phyloP scores from a whole-genome alignment of 2,329 filamentous ascomycete species.

The Aspergillus fumigatus region DNA sequence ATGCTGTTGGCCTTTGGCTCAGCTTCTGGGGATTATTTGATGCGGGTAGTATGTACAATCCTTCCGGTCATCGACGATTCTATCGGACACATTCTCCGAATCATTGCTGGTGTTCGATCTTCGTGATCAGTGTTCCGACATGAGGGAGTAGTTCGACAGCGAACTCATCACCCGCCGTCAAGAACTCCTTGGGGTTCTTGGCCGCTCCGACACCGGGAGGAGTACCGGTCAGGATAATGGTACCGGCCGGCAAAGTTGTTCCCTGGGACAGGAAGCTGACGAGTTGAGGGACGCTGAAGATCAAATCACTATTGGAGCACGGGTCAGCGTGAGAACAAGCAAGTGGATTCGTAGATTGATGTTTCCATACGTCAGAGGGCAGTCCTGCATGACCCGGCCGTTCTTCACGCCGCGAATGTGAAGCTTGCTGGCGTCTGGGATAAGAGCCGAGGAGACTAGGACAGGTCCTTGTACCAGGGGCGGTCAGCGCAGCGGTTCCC shows the following conservation, averaged over 20 bases:
- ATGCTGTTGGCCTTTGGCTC: background rate
- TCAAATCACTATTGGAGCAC: slow-evolving; percentile 44
- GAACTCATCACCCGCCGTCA: slow-evolving; percentile 46
- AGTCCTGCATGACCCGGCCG: slow-evolving; percentile 49
- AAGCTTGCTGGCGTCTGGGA: slow-evolving; percentile 31
- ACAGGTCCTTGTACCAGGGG: slow-evolving; percentile 38
- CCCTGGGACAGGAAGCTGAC: slow-evolving; percentile 39
- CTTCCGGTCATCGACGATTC: background rate
- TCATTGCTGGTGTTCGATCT: slow-evolving; percentile 32
- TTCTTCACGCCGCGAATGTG: slow-evolving; percentile 43
- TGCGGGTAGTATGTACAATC: background rate
- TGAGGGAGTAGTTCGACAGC: slow-evolving; percentile 46
- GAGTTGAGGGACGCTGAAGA: slow-evolving; percentile 48
- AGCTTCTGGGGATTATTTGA: background rate
- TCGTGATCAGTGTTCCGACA: slow-evolving; percentile 47
- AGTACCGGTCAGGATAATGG: slow-evolving; percentile 42
- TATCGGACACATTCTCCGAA: background rate
- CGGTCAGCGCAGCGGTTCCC: background rate
- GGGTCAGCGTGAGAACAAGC: slow-evolving; percentile 6
- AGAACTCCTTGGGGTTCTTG: slow-evolving; percentile 39
- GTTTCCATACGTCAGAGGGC: slow-evolving; percentile 34
- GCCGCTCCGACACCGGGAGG: slow-evolving; percentile 40
- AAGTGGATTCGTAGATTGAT: background rate
- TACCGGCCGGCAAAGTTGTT: slow-evolving; percentile 40
- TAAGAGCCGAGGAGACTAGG: slow-evolving; percentile 40